A percentile compares a stretch with the other conserved stretches of the same genome.
Conservation (phyloP, 148 eudicot genomes). For the Chenopodium suecicum region DNA sequence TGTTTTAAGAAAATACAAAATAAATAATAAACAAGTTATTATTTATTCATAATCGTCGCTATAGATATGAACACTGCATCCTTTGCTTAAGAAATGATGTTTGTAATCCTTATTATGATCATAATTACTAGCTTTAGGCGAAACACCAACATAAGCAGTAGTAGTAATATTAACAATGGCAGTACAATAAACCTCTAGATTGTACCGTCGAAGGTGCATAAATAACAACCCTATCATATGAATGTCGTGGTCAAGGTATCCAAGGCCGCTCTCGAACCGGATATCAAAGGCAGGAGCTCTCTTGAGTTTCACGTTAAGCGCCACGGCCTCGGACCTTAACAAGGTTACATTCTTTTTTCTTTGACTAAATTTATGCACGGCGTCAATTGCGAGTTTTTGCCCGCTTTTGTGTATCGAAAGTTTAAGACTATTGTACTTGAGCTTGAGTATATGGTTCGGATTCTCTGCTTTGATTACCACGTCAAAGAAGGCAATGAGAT, state of each 20-base stretch:
- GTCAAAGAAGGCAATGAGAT: conserved; percentile 26
- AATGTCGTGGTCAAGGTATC: conserved; percentile 21
- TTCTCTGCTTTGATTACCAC: conserved; percentile 25
- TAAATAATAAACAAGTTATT: too few species aligned
- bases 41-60: too few species aligned
- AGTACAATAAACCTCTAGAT: neutral
- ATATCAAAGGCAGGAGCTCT: neutral
- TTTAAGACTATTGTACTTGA: neutral
- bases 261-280: conserved; percentile 13
- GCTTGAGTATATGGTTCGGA: conserved; percentile 9
- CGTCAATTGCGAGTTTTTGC: conserved; percentile 6
- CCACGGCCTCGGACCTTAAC: conserved; percentile 6
- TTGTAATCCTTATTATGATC: too few species aligned
- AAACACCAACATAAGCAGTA: neutral
- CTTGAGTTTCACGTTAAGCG: neutral
- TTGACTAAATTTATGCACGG: neutral
- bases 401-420: conserved; percentile 13
- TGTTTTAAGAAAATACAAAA: too few species aligned
- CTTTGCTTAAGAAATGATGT: too few species aligned
- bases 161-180: conserved; percentile 16
- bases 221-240: neutral
- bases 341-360: neutral
- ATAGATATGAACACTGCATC: too few species aligned
- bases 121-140: neutral
- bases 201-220: neutral